A percentile compares a stretch with the other conserved stretches of the same genome.
Conservation (phyloP, 2,329 filamentous ascomycete genomes). For the Didymella sp. region DNA sequence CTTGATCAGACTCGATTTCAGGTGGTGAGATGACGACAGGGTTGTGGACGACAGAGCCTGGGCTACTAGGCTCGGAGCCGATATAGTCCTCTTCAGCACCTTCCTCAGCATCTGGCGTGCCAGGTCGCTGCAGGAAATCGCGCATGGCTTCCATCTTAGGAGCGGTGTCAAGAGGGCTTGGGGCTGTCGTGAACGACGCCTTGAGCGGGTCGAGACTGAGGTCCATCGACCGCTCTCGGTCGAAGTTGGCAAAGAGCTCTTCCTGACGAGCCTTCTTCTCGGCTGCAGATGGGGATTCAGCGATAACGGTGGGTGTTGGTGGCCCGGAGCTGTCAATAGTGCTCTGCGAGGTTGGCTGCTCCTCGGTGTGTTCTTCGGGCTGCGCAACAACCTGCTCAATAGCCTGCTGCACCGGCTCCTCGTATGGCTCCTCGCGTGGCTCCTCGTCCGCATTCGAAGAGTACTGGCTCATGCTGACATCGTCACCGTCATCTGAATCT, state of each 20-base stretch:
- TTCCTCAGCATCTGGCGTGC: conserved; percentile 55
- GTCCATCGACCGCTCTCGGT: conserved; percentile 59
- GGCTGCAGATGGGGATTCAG: conserved; percentile 38
- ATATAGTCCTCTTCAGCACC: conserved; percentile 56
- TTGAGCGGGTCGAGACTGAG: conserved; percentile 64
- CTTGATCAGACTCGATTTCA: conserved; percentile 61
- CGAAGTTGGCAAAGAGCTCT: conserved; percentile 58
- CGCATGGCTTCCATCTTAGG: conserved; percentile 50
- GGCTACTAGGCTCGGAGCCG: conserved; percentile 72
- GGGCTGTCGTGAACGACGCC: conserved; percentile 45
- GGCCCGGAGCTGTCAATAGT: conserved; percentile 53
- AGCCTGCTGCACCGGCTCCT: background rate
- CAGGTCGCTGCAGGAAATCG: conserved; percentile 57
- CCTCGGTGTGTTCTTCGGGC: conserved; percentile 27
- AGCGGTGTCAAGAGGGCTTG: conserved; percentile 41
- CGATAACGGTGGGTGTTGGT: conserved; percentile 53
- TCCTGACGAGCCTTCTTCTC: conserved; percentile 44
- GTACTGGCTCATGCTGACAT: conserved; percentile 60
- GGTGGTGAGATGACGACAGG: conserved; percentile 57
- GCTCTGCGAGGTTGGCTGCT: conserved; percentile 45
- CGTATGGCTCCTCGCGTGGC: conserved; percentile 17
- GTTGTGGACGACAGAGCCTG: conserved; percentile 89
- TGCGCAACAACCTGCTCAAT: background rate
- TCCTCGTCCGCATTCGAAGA: conserved; percentile 54
- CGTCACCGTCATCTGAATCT: conserved; percentile 58